A percentile compares a stretch with the other conserved stretches of the same genome.
Evolutionary conservation across 78 protist species (phyloP).

Genomic region (Emiliania huxleyi): DNA sequence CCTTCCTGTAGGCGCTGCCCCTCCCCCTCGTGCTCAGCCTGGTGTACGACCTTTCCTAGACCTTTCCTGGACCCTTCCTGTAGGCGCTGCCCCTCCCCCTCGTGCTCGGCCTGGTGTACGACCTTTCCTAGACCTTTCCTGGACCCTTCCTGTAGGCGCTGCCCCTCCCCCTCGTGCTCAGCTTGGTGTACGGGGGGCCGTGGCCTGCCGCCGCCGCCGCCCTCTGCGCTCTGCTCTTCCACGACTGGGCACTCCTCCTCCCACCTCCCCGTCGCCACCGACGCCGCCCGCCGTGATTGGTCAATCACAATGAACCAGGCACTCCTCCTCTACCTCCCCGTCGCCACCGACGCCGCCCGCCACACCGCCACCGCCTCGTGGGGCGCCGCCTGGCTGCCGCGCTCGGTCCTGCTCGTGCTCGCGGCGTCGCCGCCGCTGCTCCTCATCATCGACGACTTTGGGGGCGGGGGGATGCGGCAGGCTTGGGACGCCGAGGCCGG

Average conservation of each 20-base stretch:
- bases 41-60: too few species aligned
- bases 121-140: too few species aligned
- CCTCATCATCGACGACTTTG: not conserved
- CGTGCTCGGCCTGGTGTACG: not conserved
- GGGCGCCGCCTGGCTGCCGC: not conserved
- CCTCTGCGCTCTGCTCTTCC: not conserved
- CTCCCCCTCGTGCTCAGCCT: not conserved
- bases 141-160: not conserved
- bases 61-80: too few species aligned
- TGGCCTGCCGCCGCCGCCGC: not conserved
- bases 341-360: not conserved
- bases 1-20: not conserved
- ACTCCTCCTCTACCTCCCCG: not conserved
- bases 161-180: not conserved
- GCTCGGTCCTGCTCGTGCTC: not conserved
- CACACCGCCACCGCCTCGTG: not conserved
- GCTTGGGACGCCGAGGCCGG: not conserved
- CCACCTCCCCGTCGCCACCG: not conserved
- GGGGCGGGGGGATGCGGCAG: not conserved
- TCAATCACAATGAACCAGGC: too few species aligned
- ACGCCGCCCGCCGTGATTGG: not conserved
- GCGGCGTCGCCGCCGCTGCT: not conserved
- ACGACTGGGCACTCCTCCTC: not conserved
- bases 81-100: not conserved
- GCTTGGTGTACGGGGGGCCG: not conserved